Evolutionary conservation across 2,329 filamentous ascomycete species (phyloP).

Genomic region (Penicillium griseofulvum): DNA sequence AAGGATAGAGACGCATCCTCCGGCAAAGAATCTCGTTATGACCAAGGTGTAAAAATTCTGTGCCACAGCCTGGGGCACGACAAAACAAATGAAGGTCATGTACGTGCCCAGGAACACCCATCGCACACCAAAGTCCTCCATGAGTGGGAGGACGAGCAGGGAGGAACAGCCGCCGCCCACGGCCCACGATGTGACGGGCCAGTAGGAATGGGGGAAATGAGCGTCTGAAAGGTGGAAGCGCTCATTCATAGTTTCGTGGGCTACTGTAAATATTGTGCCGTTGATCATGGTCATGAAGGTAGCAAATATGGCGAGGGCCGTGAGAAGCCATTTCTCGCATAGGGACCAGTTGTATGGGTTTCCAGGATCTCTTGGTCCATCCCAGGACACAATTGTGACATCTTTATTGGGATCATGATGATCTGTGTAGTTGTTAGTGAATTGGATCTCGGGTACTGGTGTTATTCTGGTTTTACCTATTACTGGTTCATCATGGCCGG

Average conservation of each 20-base stretch:
- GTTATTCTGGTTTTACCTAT: constrained; percentile 12
- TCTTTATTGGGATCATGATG: constrained; percentile 14
- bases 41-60: constrained; percentile 48
- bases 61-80: constrained; percentile 45
- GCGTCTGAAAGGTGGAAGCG: constrained; percentile 30
- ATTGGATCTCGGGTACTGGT: background rate
- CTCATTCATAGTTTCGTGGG: constrained; percentile 37
- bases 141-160: constrained; percentile 32
- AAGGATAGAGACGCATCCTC: constrained; percentile 41
- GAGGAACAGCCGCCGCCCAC: constrained; percentile 29
- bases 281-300: constrained; percentile 38
- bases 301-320: constrained; percentile 26
- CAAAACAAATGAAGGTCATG: constrained; percentile 41
- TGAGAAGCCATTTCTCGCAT: constrained; percentile 37
- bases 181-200: constrained; percentile 35
- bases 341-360: constrained; percentile 42
- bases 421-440: constrained; percentile 16
- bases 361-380: constrained; percentile 31
- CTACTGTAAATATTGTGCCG: constrained; percentile 41
- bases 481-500: constrained; percentile 18
- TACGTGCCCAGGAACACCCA: constrained; percentile 42
- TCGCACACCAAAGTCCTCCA: constrained; percentile 43
- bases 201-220: constrained; percentile 33
- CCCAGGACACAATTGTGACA: constrained; percentile 28
- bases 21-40: constrained; percentile 46